Evolutionary conservation across 352 stramenopile genomes (phyloP).

Genomic region (Halophytophthora batemanensis): DNA sequence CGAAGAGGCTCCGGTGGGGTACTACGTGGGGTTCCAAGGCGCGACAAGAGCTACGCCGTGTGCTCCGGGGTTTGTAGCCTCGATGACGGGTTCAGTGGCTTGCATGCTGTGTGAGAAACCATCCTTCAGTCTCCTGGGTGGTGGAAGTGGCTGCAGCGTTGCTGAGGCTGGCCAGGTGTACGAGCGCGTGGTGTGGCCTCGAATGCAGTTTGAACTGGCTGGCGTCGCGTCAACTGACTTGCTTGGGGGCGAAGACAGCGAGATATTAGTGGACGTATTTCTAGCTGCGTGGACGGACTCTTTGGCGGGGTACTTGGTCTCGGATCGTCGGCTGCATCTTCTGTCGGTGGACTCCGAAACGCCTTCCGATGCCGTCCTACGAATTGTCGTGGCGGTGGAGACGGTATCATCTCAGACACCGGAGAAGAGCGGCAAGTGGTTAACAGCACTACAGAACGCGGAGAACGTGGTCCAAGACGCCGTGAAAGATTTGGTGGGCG

Average conservation of each 20-base stretch:
- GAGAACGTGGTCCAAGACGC: conserved; percentile 11
- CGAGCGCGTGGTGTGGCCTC: conserved; percentile 35
- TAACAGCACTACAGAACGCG: conserved; percentile 13
- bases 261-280: conserved; percentile 7
- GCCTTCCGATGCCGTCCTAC: background rate
- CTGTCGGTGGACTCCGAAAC: conserved; percentile 13
- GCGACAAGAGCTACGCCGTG: conserved; percentile 28
- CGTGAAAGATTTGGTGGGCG: conserved; percentile 12
- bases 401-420: conserved; percentile 2
- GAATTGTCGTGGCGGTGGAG: conserved; percentile 29
- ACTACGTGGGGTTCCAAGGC: conserved; percentile 30
- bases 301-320: conserved; percentile 17
- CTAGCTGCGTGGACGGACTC: conserved; percentile 20
- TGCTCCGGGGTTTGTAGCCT: conserved; percentile 19
- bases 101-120: conserved; percentile 29
- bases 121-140: conserved; percentile 33
- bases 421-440: background rate
- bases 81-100: conserved; percentile 14
- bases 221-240: conserved; percentile 15
- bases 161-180: conserved; percentile 38
- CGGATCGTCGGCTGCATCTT: conserved; percentile 19
- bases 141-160: conserved; percentile 22
- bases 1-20: conserved; percentile 25
- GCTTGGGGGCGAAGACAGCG: conserved; percentile 1
- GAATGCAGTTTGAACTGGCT: conserved; percentile 18